Evolutionary conservation across 805 yeast species (phyloP), one percentile per base, ranked within the genome.

Genomic region (Maudiozyma bulderi): DNA sequence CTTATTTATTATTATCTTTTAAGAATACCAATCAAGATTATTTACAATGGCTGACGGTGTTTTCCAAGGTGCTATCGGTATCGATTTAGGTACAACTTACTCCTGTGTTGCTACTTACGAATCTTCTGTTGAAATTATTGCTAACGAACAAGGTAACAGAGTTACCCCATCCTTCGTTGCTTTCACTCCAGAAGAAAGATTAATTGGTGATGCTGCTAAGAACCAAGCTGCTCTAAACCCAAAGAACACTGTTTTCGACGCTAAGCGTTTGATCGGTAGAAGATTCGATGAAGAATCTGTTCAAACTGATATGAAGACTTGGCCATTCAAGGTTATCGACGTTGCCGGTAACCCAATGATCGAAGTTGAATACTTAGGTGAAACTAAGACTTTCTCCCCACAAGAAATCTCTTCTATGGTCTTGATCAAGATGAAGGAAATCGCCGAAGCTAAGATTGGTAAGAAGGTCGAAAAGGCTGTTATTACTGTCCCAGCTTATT

Each of bases 11-110:
- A 11, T 4, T 34, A 4, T 34, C 4, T 34, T 34, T 34, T n/a
- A 34, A 10, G n/a, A 34, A 4, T 3, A 34, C 37, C n/a, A 34
- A 34, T 34, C 37, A 34, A 34, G 37, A 34, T n/a, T 13, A n/a
- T 20, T 43, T 74, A 76, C 73, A 53, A 84, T 84, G 90, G 86
- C 90, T 84, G 96, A 89, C 81, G 96, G 96, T 84, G 93, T 89
- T 78, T 89, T 85, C 84, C 93, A 90, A 82, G 97, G 97, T 85
- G 93, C 93, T 75, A 86, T 88, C 72, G 98, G 98, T 84, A 91
- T 91, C 83, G 98, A 90, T 80, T 79, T 86, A 74, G 95, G 95
- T 81, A 86, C 95, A 64, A 82, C 88, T 33, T 76, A 76, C 73
- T 82, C 87, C 53, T 82, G 87, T 81, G 87, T 82, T 65, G 87